Conservation (phyloP, 2,329 filamentous ascomycete genomes). For the Verticillium albo-atrum region DNA sequence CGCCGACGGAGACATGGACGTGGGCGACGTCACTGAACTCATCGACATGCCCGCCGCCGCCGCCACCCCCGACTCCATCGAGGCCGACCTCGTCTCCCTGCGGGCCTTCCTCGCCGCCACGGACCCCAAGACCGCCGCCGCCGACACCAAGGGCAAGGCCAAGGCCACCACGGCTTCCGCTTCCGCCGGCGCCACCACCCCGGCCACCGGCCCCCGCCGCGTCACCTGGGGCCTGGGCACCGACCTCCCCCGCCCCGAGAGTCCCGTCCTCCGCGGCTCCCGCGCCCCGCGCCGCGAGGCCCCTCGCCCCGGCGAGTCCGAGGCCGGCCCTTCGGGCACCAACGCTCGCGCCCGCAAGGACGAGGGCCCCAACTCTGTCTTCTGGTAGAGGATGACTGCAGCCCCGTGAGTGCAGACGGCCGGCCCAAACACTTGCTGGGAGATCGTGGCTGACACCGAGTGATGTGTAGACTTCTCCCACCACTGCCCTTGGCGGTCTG, state of each 20-base stretch:
- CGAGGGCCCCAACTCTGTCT: background rate
- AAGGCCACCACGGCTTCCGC: background rate
- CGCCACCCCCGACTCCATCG: background rate
- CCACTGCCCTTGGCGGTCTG: background rate
- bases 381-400: background rate
- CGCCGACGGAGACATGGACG: background rate
- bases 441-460: background rate
- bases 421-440: background rate
- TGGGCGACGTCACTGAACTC: background rate
- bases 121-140: too few relatives aligned
- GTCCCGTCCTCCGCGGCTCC: background rate
- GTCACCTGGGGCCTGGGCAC: background rate
- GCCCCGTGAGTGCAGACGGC: background rate
- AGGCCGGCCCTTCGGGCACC: background rate
- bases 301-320: background rate
- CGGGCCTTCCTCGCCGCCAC: background rate
- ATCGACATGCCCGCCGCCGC: background rate
- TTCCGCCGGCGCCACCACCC: background rate
- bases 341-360: background rate
- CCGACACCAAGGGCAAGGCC: background rate
- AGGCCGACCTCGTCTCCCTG: background rate
- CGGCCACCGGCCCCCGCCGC: background rate
- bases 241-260: background rate
- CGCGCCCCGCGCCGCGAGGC: background rate
- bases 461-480: background rate